Evolutionary conservation across 192 early-diverging fungal species (phyloP), one percentile per base, ranked within the genome.

Genomic region (Coemansia sp.): DNA sequence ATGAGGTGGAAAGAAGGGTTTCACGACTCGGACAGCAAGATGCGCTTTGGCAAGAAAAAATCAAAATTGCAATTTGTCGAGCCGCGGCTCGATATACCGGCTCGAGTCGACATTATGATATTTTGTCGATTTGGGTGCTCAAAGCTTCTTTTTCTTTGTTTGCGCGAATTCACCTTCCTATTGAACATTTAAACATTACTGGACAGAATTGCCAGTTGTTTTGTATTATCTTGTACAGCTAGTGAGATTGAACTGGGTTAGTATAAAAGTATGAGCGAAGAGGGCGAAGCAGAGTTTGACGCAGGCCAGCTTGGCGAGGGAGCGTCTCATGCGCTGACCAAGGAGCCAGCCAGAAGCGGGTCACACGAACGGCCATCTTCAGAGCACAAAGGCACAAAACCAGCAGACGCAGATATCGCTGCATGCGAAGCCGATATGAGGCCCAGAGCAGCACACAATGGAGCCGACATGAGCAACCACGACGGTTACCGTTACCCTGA

Each of bases 201-300:
- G 41, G 41, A n/a, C 41, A 43, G 12, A 32, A 8, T 43, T 43
- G 41, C 41, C 41, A n/a, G 10, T 43, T 43, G 41, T 43, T 43
- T 32, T 43, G 12, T 43, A 43, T 15, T 43, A 43, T 43, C 15
- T n/a, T n/a, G 15, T n/a, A 43, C 41, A 43, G 10, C 15, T 43
- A n/a, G 12, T 43, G 10, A 4, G 2, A 15, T 43, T 43, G 8
- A 11, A 43, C 10, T n/a, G 12, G 10, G 12, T 15, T 43, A 43
- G 14, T 11, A n/a, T 43, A 9, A 43, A 43, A n/a, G 41, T 43
- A 80, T 80, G 77, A 80, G 77, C 59, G 77, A 80, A 59, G 77
- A 80, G 24, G 77, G 77, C 38, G 77, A 80, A 38, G 72, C 77
- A 4, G 68, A 74, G 21, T 68, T 74, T 32, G 77, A 80, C 27